Evolutionary conservation across 2,329 filamentous ascomycete species (phyloP), one percentile per base, ranked within the genome.

Genomic region (Huntiella omanensis): DNA sequence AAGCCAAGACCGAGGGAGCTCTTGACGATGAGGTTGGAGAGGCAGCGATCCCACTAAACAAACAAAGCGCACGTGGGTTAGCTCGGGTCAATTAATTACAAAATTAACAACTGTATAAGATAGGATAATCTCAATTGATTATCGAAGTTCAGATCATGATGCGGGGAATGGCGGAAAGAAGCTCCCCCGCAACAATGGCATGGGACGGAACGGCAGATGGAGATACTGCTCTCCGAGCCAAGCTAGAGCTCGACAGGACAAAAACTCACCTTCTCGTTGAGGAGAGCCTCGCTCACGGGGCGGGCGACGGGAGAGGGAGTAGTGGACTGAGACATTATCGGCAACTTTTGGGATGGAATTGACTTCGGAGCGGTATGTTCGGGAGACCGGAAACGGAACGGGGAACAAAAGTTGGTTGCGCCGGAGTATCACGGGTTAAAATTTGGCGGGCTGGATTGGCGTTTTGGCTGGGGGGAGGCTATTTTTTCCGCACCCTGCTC

Each of bases 21-120:
- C 66, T 92, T 87, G 71, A 98, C 92, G 61, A 98, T 77, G 64
- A 95, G 77, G 60, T 92, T 95, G 56, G 91, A 96, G 56, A 98
- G 79, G 67, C 91, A 95, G 68, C 83, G 88, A 64, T 98, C 91
- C 91, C 91, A 98, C 91, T 98, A 52, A 37, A 52, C 12, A 15
- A 12, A 50, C 28, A 16, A 16, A 35, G 52, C 54, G 61, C 51
- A 54, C 55, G 19, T 4, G 19, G 11, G 43, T 57, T 50, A 53
- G 54, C 39, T 32, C 33, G 16, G 33, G 5, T 38, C 16, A 45
- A 40, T 11, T 3, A 28, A 28, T 15, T 22, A 6, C n/a, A 28
- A 15, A 2, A 28, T 28, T 7, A 28, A 7, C 22, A 7, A 10
- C 22, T 28, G 22, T 28, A 28, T 28, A 28, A 7, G 22, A 28